phyloP scores from a whole-genome alignment of 179 eudicot genomes.

The Spinacia oleracea region DNA sequence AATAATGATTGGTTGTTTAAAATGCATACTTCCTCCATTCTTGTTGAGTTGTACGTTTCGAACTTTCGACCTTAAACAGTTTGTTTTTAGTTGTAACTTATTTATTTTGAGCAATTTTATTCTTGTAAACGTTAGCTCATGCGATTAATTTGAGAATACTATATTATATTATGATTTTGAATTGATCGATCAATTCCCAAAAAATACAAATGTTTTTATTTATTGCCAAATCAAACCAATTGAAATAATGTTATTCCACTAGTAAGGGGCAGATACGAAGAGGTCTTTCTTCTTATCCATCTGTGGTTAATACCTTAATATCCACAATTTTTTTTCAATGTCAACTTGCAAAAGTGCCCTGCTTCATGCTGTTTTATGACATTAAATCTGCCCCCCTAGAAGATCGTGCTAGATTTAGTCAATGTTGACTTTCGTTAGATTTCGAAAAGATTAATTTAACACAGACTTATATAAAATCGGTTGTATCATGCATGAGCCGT shows the following conservation, averaged over 20 bases:
- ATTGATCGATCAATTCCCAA: not conserved
- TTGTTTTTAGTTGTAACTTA: no score
- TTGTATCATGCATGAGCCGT: no score
- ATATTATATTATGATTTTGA: not conserved
- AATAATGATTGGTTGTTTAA: not conserved
- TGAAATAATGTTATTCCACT: not conserved
- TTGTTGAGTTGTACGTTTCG: no score
- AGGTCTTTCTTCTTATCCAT: slow-evolving; percentile 7
- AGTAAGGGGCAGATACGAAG: not conserved
- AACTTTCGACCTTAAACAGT: no score
- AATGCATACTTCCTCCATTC: no score
- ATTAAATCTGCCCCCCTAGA: not conserved
- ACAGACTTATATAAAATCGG: no score
- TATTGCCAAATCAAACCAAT: not conserved
- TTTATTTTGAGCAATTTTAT: no score
- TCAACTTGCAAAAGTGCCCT: slow-evolving; percentile 21
- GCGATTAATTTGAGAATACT: not conserved
- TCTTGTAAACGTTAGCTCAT: not conserved
- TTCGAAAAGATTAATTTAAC: no score
- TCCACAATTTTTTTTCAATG: not conserved
- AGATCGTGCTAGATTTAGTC: not conserved
- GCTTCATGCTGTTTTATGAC: slow-evolving; percentile 24
- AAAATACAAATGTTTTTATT: not conserved
- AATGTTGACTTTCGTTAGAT: not conserved
- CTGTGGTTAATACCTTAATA: slow-evolving; percentile 1